Conservation (phyloP, 768 basidiomycete species). For the Tulasnella sp. region DNA sequence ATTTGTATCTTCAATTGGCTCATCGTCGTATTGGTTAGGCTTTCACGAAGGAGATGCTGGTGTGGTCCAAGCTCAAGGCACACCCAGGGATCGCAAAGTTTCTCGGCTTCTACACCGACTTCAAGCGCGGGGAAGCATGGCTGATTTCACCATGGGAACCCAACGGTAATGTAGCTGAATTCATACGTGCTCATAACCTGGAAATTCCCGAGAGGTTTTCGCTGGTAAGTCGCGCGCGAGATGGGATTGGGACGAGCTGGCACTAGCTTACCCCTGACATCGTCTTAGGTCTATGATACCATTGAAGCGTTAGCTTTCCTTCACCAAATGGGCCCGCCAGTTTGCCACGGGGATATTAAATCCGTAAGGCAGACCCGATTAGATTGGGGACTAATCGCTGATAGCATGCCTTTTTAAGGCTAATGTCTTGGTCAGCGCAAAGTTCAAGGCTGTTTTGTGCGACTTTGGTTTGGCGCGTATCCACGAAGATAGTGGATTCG, state of each 20-base stretch:
- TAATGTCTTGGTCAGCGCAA: background rate
- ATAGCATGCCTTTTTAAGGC: background rate
- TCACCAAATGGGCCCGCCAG: background rate
- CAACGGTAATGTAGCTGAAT: too few relatives aligned
- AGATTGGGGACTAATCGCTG: background rate
- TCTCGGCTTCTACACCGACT: background rate
- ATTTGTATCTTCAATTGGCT: too few relatives aligned
- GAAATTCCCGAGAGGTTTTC: too few relatives aligned
- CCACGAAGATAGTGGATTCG: background rate
- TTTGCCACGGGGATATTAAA: slow-evolving; percentile 17
- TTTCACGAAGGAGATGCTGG: background rate
- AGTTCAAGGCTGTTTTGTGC: slow-evolving; percentile 6
- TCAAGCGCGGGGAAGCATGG: too few relatives aligned
- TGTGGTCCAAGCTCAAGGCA: background rate
- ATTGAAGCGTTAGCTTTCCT: background rate
- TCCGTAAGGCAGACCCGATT: background rate
- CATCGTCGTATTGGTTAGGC: background rate
- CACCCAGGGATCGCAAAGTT: background rate
- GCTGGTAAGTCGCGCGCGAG: too few relatives aligned
- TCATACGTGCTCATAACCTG: too few relatives aligned
- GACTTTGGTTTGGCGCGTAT: slow-evolving; percentile 1
- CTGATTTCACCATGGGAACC: too few relatives aligned
- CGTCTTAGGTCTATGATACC: background rate
- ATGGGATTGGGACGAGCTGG: background rate
- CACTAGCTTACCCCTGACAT: too few relatives aligned